Percentiles rank a stretch among this genome's conserved stretches.
phyloP scores from a whole-genome alignment of 2,329 filamentous ascomycete species.

The Aquanectria penicillioides region DNA sequence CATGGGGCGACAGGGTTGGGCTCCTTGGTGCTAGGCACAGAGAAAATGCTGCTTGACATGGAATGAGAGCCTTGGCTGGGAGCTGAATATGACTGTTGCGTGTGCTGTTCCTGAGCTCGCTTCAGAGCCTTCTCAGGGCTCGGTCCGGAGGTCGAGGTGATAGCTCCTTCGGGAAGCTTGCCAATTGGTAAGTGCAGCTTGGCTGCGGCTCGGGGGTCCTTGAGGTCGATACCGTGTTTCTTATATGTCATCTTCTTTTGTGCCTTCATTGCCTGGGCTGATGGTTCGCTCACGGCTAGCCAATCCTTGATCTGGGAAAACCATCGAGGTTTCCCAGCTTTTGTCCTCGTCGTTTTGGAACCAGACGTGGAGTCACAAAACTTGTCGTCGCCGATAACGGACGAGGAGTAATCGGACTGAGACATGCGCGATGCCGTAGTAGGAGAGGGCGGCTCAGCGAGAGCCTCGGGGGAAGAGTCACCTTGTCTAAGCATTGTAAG shows the following conservation, averaged over 20 bases:
- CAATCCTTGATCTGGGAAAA: conserved; percentile 58
- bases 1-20: conserved; percentile 47
- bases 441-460: conserved; percentile 21
- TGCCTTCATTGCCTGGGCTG: conserved; percentile 57
- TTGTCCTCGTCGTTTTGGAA: conserved; percentile 34
- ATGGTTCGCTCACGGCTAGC: conserved; percentile 61
- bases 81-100: conserved; percentile 40
- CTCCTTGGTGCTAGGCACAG: conserved; percentile 42
- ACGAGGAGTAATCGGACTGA: conserved; percentile 37
- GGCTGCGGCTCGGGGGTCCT: conserved; percentile 54
- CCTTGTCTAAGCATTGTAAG: too few species aligned
- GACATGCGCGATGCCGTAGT: conserved; percentile 28
- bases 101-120: conserved; percentile 47
- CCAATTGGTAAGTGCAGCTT: conserved; percentile 59
- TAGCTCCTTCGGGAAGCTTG: conserved; percentile 56
- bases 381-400: conserved; percentile 33
- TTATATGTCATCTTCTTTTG: conserved; percentile 56
- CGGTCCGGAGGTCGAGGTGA: conserved; percentile 57
- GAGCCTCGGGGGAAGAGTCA: conserved; percentile 16
- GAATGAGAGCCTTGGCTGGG: conserved; percentile 43
- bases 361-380: conserved; percentile 17
- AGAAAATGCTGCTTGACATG: conserved; percentile 49
- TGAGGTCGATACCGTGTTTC: conserved; percentile 54
- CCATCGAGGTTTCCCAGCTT: conserved; percentile 49
- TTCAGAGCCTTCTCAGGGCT: conserved; percentile 56